phyloP scores from a whole-genome alignment of 805 yeast species.

The Barnettozyma wickerhamii region DNA sequence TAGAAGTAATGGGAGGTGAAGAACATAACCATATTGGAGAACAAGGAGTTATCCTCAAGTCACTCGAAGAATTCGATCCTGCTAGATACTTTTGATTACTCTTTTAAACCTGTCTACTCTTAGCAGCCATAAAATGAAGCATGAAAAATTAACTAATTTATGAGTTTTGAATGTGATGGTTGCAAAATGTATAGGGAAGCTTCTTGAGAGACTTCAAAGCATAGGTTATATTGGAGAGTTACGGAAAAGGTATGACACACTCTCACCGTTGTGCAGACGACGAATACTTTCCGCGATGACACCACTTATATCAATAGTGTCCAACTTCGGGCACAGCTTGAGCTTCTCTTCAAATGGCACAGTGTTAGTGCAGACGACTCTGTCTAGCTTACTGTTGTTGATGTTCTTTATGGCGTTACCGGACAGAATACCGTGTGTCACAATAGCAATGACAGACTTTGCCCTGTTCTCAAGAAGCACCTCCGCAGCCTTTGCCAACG shows the following conservation, averaged over 20 bases:
- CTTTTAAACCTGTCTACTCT: too few relatives aligned
- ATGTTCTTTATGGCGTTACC: conserved; percentile 72
- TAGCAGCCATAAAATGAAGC: too few relatives aligned
- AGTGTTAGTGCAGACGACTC: conserved; percentile 75
- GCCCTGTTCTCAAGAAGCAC: conserved; percentile 65
- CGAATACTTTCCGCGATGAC: conserved; percentile 79
- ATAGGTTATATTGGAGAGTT: conserved; percentile 46
- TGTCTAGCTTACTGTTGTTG: conserved; percentile 61
- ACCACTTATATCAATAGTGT: conserved; percentile 65
- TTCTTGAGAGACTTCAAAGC: background rate
- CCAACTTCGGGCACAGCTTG: conserved; percentile 55
- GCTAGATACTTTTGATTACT: conserved; percentile 43
- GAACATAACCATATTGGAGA: conserved; percentile 47
- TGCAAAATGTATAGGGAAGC: too few relatives aligned
- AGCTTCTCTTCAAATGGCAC: conserved; percentile 70
- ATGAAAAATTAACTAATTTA: background rate
- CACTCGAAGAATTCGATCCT: conserved; percentile 51
- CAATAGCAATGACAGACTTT: conserved; percentile 71
- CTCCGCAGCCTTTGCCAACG: conserved; percentile 79
- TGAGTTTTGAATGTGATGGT: too few relatives aligned
- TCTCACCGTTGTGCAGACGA: conserved; percentile 84
- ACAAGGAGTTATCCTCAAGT: conserved; percentile 51
- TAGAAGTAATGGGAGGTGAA: conserved; percentile 46
- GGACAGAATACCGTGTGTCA: conserved; percentile 76
- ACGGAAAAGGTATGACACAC: conserved; percentile 73